Evolutionary conservation across 1,284 basidiomycete species (phyloP), one percentile per base, ranked within the genome.

Genomic region (Heliocybe sulcata): DNA sequence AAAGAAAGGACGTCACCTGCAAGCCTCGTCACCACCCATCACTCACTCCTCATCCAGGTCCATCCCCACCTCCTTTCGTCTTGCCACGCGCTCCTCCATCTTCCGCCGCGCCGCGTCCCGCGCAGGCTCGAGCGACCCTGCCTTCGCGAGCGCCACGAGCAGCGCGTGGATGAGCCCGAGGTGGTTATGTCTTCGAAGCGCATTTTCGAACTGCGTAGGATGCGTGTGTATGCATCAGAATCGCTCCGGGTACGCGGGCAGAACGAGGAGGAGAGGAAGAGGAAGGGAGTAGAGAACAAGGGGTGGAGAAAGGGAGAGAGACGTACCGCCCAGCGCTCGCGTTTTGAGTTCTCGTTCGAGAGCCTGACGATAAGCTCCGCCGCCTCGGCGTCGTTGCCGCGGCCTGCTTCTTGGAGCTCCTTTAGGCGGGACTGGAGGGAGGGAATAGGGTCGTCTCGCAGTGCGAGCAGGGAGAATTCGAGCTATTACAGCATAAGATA

Each of bases 401-500:
- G 0, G 68, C 65, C 59, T 53, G 77, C 59, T 16, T 69, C 71
- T 67, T 74, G 84, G 61, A 65, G 70, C 59, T 61, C 64, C 53
- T 73, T 69, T 25, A 93, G 67, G 57, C 85, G 80, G 23, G 73
- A 66, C 65, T 85, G 77, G 25, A 94, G 75, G 6, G 69, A 65
- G 19, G 89, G 87, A 19, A 94, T 64, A 19, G 90, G 87, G 64
- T 92, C 90, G 54, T 89, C 83, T 56, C 87, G 83, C 42, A 97
- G 74, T 4, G 91, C 91, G 51, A 95, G 81, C 35, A 97, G 80
- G 69, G 90, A 94, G 76, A 97, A 97, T 69, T 94, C 90, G 58
- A 96, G 76, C 90, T 94, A 52, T 25, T 16, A 33, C 10, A 38
- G 19, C 27, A 19, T 19, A 22, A 35, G 23, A 19, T 35, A n/a